Conservation (phyloP, 164 flowering plant species). For the Stephania yunnanensis region DNA sequence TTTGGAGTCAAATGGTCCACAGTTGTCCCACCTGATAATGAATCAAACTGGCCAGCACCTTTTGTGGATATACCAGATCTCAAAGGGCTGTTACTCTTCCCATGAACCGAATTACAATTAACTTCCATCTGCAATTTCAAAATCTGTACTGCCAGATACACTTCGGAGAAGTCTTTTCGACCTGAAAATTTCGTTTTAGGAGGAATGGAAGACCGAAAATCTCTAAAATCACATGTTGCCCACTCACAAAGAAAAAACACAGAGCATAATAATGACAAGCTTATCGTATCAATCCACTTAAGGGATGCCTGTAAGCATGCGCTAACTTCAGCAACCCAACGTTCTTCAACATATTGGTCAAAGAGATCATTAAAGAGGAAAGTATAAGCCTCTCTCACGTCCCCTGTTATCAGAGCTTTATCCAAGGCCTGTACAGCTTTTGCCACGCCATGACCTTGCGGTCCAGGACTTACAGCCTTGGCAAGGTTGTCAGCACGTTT, state of each 20-base stretch:
- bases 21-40: slow-evolving; percentile 18
- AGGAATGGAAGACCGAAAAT: slow-evolving; percentile 52
- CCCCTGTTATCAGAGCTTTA: slow-evolving; percentile 67
- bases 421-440: slow-evolving; percentile 81
- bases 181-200: slow-evolving; percentile 63
- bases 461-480: slow-evolving; percentile 59
- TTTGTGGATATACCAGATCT: slow-evolving; percentile 21
- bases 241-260: slow-evolving; percentile 92
- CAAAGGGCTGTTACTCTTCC: slow-evolving; percentile 19
- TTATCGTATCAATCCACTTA: slow-evolving; percentile 65
- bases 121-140: slow-evolving; percentile 56
- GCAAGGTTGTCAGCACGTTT: slow-evolving; percentile 63
- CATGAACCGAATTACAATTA: slow-evolving; percentile 21
- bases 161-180: slow-evolving; percentile 64
- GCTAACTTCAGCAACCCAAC: slow-evolving; percentile 78
- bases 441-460: slow-evolving; percentile 60
- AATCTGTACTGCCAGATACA: slow-evolving; percentile 60
- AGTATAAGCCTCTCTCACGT: slow-evolving; percentile 53
- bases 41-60: slow-evolving; percentile 23
- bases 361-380: slow-evolving; percentile 61
- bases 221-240: slow-evolving; percentile 93
- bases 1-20: slow-evolving; percentile 21
- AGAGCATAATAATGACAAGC: slow-evolving; percentile 52
- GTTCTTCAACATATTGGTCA: slow-evolving; percentile 50
- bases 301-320: slow-evolving; percentile 66